Base-by-base conservation (phyloP, 495 filamentous ascomycete genomes). In the Neurospora cerealis region DNA sequence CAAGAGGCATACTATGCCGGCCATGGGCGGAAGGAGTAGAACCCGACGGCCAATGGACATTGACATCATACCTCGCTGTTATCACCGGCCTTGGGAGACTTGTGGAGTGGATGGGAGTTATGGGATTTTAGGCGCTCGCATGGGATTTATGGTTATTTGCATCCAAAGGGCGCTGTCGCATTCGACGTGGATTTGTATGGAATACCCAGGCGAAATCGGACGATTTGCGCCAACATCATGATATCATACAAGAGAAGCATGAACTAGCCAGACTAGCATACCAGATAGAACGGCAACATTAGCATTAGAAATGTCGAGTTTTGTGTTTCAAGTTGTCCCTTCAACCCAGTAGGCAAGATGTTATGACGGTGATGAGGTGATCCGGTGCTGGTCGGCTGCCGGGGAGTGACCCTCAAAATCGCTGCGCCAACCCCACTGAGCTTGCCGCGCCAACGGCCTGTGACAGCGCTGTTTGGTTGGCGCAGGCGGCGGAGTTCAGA, bases 1-100 rank as follows among this genome's bases (percentile, higher is more conserved):
- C 83, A 85, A 75, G 80, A 83, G 69, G 80, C 79, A 2, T 86
- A 86, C 73, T 87, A 87, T 66, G 54, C 54, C 79, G 71, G 66
- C 60, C 78, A 80, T 17, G 73, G 76, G 66, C 72, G 44, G 37
- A 71, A 54, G 48, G 37, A 79, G 62, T 74, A 75, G 70, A 74
- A 77, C 46, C 69, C 76, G 74, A 66, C 44, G 73, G 28, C 62
- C 54, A 66, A 66, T 24, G 54, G 24, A 34, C 13, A 34, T 36
- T 36, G 54, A 66, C 28, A 66, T 36, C 6, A 32, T 32, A 62
- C 8, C 24, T 34, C 15, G 46, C 5, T 54, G 21, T 34, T 19
- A 34, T 19, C 24, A 7, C 19, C 24, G 8, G 15, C 7, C 6
- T 15, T 62, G 28, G 54, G 13, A 19, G 54, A 62, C 21, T 34